These are phyloP conservation scores for Tricholoma bakamatsutake DNA, from an alignment of 768 basidiomycete genomes.

Conservation along the genomic window DNA sequence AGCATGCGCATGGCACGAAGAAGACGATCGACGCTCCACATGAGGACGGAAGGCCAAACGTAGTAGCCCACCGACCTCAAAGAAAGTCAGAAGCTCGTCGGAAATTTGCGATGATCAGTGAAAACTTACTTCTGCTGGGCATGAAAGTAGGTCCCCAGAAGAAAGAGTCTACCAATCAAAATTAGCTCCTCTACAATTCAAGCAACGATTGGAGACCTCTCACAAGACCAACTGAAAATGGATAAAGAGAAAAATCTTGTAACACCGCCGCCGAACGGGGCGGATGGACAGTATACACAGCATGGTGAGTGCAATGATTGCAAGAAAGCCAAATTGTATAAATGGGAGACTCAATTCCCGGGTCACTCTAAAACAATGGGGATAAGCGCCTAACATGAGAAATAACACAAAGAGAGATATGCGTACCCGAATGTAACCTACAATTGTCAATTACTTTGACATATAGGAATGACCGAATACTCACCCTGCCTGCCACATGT, in stretches of 20 bases:
- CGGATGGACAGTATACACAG: slow-evolving; percentile 43
- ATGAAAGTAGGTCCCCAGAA: slow-evolving; percentile 1
- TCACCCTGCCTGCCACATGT: slow-evolving; percentile 39
- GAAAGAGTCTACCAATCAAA: not conserved
- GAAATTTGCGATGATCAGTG: not conserved
- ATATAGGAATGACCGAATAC: not conserved
- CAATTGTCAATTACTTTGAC: not conserved
- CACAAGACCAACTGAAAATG: slow-evolving; percentile 41
- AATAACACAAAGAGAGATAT: not conserved
- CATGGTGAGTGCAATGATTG: slow-evolving; percentile 34
- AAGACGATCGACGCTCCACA: slow-evolving; percentile 49
- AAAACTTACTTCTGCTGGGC: not conserved
- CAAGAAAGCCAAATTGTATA: slow-evolving; percentile 32
- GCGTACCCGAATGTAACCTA: not conserved
- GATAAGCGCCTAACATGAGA: not conserved
- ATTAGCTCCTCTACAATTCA: not conserved
- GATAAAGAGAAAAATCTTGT: slow-evolving; percentile 46
- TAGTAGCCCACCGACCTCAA: slow-evolving; percentile 3
- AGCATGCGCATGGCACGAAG: slow-evolving; percentile 38
- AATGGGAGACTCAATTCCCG: slow-evolving; percentile 13
- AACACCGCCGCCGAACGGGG: slow-evolving; percentile 37
- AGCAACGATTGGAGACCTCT: slow-evolving; percentile 1
- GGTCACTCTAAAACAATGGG: slow-evolving; percentile 4
- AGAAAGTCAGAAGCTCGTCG: not conserved
- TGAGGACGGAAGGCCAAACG: slow-evolving; percentile 41